These are phyloP conservation scores for Psophocarpus tetragonolobus DNA, from an alignment of 306 rosid genomes.

Conservation along the genomic window DNA sequence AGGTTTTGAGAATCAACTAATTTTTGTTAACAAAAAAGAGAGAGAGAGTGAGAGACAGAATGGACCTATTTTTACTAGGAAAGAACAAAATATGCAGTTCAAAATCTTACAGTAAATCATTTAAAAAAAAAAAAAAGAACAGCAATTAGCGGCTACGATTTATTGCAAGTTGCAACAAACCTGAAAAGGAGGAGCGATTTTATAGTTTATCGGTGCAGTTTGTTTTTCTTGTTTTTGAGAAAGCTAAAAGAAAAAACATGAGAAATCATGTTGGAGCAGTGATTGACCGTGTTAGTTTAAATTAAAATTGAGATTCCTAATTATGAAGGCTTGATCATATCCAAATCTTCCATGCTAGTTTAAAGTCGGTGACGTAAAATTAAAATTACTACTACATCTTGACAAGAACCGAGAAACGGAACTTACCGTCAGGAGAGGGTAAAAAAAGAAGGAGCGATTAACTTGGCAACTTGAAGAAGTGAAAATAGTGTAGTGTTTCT, in stretches of 20 bases:
- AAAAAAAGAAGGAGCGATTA: neutral
- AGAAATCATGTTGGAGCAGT: neutral
- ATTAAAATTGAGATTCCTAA: neutral
- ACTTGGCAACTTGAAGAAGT: neutral
- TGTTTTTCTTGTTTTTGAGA: neutral
- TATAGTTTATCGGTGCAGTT: neutral
- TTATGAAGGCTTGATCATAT: neutral
- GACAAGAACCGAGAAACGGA: neutral
- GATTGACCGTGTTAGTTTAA: neutral
- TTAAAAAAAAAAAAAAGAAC: too few relatives aligned
- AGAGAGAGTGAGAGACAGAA: too few relatives aligned
- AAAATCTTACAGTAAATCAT: neutral
- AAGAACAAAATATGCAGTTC: neutral
- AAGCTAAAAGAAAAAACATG: neutral
- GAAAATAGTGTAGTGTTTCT: slow-evolving; percentile 30
- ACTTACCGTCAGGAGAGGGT: slow-evolving; percentile 17
- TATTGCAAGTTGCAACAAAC: neutral
- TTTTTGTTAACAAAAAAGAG: too few relatives aligned
- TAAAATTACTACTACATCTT: neutral
- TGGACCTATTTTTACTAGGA: neutral
- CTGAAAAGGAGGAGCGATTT: neutral
- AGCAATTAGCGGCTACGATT: too few relatives aligned
- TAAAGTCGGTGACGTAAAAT: neutral
- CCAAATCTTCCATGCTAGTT: neutral
- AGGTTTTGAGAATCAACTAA: too few relatives aligned